Base-by-base conservation (phyloP, 2,329 filamentous ascomycete species). In the Hyphodiscus sp. region DNA sequence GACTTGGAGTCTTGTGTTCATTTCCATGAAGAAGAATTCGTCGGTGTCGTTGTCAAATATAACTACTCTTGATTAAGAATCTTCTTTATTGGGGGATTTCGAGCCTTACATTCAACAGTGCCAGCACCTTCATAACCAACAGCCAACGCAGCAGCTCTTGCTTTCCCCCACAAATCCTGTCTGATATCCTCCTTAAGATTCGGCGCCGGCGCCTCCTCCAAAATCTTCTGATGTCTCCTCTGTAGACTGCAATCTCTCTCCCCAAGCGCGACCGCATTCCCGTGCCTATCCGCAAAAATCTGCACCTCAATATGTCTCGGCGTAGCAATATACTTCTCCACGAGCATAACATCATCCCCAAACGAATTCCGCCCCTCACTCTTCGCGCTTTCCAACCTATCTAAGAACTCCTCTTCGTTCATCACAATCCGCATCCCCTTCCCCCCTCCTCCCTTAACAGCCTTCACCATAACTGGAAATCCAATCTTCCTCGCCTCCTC, bases 241-340 rank as follows among this genome's bases (percentile, higher is more conserved):
- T 96, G 91, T 13, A 96, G 79, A 49, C 87, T 92, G 71, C 91
- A 96, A 68, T 96, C 91, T 52, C 91, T 78, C 72, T 96, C 91
- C 19, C 90, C 89, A 29, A 95, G 81, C n/a, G 87, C 84, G 10
- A 95, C 85, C 16, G 86, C 89, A 66, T 87, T 82, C 1, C 89
- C 90, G 61, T 83, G 77, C 49, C 83, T 83, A 66, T 96, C 91
- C 44, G 90, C 91, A 69, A 96, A 94, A 16, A 96, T 81, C 67
- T 96, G 91, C 5, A 96, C 88, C 70, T 96, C 91, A 53, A 96
- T 88, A 66, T 96, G 91, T 53, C 89, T 80, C 41, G 87, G 88
- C 0, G 84, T 81, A 18, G 86, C 79, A 64, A 91, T 89, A 68
- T 89, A 95, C 60, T 83, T 84, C 71, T 96, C 90, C 20, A 95